Percentiles rank a stretch among this genome's conserved stretches.
These are phyloP conservation scores for Neofusicoccum umdonicola DNA, from an alignment of 2,329 filamentous ascomycete species.

Conservation along the genomic window DNA sequence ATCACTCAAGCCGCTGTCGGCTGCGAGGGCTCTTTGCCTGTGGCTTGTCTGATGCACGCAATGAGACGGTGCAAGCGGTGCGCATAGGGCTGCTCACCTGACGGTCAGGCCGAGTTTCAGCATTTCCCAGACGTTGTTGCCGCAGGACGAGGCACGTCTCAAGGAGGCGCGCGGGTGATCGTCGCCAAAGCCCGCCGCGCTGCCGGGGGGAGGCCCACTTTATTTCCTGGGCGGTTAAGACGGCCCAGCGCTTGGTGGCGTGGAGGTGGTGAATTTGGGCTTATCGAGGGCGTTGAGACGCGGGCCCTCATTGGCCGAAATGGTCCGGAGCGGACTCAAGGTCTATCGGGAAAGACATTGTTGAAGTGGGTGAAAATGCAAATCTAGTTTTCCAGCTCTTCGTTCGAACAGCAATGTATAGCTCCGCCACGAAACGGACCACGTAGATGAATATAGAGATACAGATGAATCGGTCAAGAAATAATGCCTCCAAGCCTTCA, in stretches of 20 bases:
- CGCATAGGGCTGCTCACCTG: constrained; percentile 4
- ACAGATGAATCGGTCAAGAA: background rate
- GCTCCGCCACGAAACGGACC: no score
- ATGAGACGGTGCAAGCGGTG: background rate
- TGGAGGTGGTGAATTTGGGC: background rate
- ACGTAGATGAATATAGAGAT: no score
- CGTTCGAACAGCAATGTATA: background rate
- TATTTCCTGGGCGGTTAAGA: background rate
- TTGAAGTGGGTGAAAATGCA: no score
- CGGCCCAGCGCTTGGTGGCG: no score
- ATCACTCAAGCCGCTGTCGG: background rate
- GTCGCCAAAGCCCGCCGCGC: background rate
- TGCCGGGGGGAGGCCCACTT: background rate
- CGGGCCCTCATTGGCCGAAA: background rate
- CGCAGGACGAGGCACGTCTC: constrained; percentile 1
- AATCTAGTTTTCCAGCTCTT: no score
- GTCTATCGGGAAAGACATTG: background rate
- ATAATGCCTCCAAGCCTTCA: background rate
- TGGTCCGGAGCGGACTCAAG: background rate
- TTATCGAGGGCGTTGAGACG: background rate
- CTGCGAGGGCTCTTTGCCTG: background rate
- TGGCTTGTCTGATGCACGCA: background rate
- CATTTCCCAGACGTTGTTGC: background rate
- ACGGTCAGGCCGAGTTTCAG: constrained; percentile 1
- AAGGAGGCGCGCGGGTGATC: constrained; percentile 6